These are phyloP conservation scores for Bacidia rubella DNA, from an alignment of 495 filamentous ascomycete genomes.

Conservation along the genomic window DNA sequence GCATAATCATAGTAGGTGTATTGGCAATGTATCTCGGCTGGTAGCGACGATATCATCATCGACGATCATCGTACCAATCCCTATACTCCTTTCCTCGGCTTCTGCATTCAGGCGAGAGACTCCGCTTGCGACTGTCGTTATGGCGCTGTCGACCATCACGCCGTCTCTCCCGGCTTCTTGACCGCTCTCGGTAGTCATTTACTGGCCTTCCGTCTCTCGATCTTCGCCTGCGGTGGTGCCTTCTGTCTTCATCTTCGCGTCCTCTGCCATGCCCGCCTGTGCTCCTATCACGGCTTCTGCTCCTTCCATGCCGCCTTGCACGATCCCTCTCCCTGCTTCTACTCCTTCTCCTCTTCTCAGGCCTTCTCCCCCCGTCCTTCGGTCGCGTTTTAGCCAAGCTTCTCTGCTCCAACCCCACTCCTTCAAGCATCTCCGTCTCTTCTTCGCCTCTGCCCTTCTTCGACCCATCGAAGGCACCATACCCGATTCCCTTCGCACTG, in stretches of 20 bases:
- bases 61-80: neutral
- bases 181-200: conserved; percentile 20
- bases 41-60: neutral
- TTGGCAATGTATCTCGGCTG: too few relatives aligned
- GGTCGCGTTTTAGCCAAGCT: conserved; percentile 2
- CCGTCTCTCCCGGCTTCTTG: conserved; percentile 24
- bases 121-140: conserved; percentile 20
- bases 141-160: conserved; percentile 19
- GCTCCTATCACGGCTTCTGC: conserved; percentile 24
- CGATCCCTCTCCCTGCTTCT: conserved; percentile 4
- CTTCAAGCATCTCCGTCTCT: conserved; percentile 37
- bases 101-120: conserved; percentile 19
- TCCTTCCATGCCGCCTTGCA: conserved; percentile 8
- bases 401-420: conserved; percentile 15
- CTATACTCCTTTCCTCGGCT: conserved; percentile 6
- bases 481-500: conserved; percentile 8
- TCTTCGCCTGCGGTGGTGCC: conserved; percentile 22
- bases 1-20: too few relatives aligned
- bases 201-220: conserved; percentile 22
- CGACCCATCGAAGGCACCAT: conserved; percentile 8
- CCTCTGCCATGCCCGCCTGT: conserved; percentile 27
- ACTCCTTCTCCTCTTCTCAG: conserved; percentile 8
- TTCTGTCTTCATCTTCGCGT: conserved; percentile 24
- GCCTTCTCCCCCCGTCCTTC: conserved; percentile 5
- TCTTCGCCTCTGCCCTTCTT: conserved; percentile 20